These are phyloP conservation scores for Euphorbia peplus DNA, from an alignment of 345 rosid genomes.

Conservation along the genomic window DNA sequence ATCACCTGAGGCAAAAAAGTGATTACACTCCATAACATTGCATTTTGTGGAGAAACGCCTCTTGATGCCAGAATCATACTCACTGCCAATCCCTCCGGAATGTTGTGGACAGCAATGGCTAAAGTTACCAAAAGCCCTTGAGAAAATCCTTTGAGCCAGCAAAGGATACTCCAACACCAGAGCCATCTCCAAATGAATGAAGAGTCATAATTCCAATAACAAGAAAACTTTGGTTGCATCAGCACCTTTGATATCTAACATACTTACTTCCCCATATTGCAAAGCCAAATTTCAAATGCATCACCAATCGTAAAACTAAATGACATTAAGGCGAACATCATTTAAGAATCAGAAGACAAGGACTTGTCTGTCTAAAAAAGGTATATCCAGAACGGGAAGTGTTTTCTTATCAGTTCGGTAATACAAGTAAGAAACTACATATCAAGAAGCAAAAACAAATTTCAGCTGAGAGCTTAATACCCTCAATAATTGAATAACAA, in stretches of 20 bases:
- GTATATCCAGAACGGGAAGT: not conserved
- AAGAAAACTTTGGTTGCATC: constrained; percentile 90
- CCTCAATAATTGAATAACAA: constrained; percentile 6
- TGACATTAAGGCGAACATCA: not conserved
- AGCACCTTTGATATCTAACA: constrained; percentile 98
- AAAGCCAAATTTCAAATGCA: constrained; percentile 17
- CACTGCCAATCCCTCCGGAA: constrained; percentile 97
- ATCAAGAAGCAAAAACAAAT: constrained; percentile 6
- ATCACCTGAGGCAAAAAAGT: constrained; percentile 97
- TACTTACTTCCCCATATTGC: constrained; percentile 92
- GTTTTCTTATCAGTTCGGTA: not conserved
- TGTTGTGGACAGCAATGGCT: constrained; percentile 99
- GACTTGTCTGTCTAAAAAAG: not conserved
- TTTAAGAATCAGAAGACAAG: not conserved
- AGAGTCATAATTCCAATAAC: constrained; percentile 99
- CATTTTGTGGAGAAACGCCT: constrained; percentile 98
- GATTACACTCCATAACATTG: constrained; percentile 97
- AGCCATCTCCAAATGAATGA: constrained; percentile 99
- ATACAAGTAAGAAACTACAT: not conserved
- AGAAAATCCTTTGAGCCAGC: constrained; percentile 95
- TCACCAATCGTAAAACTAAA: not conserved
- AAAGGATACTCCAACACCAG: constrained; percentile 99
- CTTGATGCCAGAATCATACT: constrained; percentile 99
- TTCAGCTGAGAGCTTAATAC: not conserved
- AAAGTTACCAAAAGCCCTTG: constrained; percentile 97